phyloP scores from a whole-genome alignment of 768 basidiomycete species.

The Tricholoma terreum region DNA sequence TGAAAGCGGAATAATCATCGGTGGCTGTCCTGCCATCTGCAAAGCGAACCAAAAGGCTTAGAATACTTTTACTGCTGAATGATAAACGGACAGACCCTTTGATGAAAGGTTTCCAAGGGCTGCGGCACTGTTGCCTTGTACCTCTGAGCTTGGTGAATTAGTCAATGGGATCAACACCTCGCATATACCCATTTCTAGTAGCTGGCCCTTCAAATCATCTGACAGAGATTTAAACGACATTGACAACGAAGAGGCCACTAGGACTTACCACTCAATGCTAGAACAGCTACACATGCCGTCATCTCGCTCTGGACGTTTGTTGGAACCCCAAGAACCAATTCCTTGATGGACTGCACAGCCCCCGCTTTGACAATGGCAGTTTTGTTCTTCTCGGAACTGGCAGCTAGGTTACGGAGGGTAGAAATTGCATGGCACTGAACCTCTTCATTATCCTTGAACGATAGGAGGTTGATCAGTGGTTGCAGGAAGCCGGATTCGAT shows the following conservation, averaged over 20 bases:
- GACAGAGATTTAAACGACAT: slow-evolving; percentile 4
- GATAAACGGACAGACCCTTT: slow-evolving; percentile 57
- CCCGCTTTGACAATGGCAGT: slow-evolving; percentile 97
- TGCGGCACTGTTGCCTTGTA: slow-evolving; percentile 97
- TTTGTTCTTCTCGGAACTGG: slow-evolving; percentile 98
- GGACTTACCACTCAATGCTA: slow-evolving; percentile 86
- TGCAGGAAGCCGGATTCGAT: slow-evolving; percentile 98
- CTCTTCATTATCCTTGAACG: slow-evolving; percentile 99
- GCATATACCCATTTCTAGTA: slow-evolving; percentile 97
- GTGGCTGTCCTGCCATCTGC: slow-evolving; percentile 72
- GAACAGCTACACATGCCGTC: slow-evolving; percentile 97
- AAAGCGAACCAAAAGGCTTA: neutral
- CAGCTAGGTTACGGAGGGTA: slow-evolving; percentile 93
- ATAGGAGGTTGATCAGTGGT: slow-evolving; percentile 91
- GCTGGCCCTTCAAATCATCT: slow-evolving; percentile 96
- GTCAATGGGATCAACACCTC: slow-evolving; percentile 97
- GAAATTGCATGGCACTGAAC: slow-evolving; percentile 99
- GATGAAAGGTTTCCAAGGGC: slow-evolving; percentile 97
- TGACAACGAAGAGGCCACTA: neutral
- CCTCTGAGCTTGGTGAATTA: slow-evolving; percentile 93
- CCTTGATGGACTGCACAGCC: slow-evolving; percentile 94
- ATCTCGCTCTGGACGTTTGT: slow-evolving; percentile 98
- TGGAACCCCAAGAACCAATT: slow-evolving; percentile 91
- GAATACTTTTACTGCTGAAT: neutral
- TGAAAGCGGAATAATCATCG: slow-evolving; percentile 96